Conservation (phyloP, 768 basidiomycete genomes). For the Lentinula detonsa region DNA sequence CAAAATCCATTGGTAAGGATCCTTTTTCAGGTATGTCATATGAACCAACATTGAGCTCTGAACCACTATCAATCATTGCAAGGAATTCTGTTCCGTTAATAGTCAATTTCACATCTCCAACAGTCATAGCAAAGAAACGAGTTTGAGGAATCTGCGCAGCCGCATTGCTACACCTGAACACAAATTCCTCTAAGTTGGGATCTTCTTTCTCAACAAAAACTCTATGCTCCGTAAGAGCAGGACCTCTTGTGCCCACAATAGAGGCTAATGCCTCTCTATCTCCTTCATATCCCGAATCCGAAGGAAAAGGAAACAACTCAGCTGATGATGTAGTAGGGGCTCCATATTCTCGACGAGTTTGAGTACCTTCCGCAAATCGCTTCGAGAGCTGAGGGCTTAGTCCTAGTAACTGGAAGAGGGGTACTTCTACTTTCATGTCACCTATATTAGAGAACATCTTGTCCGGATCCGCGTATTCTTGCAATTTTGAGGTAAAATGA, state of each 20-base stretch:
- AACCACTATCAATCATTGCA: conserved; percentile 6
- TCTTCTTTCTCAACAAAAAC: not conserved
- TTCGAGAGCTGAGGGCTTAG: not conserved
- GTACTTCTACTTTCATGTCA: not conserved
- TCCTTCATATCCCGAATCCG: not conserved
- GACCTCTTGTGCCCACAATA: not conserved
- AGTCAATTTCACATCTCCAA: not conserved
- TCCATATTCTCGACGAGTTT: not conserved
- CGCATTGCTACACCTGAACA: not conserved
- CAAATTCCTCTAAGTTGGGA: not conserved
- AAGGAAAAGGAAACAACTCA: not conserved
- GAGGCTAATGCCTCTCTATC: not conserved
- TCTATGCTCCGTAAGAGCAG: not conserved
- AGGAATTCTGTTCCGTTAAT: not conserved
- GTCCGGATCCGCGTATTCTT: not conserved
- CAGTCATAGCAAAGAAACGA: not conserved
- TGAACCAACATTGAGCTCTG: conserved; percentile 2
- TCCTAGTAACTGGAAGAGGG: not conserved
- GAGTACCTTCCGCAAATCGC: not conserved
- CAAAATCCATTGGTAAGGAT: conserved; percentile 49
- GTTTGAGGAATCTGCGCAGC: not conserved
- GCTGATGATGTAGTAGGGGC: not conserved
- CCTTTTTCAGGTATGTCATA: not conserved
- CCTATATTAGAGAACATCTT: not conserved
- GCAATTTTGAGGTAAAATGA: not conserved